phyloP scores from a whole-genome alignment of 129 eudicot genomes.

The Chrysanthemum lavandulifolium region DNA sequence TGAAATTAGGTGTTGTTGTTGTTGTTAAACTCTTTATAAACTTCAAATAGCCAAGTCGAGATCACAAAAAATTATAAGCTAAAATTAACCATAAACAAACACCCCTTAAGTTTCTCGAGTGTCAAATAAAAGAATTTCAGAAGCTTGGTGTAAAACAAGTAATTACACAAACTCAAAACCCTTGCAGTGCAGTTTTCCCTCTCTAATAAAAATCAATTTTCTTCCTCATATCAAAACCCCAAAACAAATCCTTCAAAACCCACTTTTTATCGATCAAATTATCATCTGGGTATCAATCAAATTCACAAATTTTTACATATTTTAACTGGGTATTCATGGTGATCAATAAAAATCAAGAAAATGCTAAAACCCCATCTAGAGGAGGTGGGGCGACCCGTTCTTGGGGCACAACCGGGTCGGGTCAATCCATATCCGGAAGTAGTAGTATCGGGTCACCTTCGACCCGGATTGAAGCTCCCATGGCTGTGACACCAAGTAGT shows the following conservation, averaged over 20 bases:
- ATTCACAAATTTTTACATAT: conserved; percentile 9
- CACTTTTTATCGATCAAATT: conserved; percentile 22
- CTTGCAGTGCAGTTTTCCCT: conserved; percentile 16
- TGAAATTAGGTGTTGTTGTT: too few relatives aligned
- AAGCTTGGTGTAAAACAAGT: background rate
- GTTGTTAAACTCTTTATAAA: too few relatives aligned
- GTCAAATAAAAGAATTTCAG: background rate
- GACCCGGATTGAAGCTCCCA: conserved; percentile 68
- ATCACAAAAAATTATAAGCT: too few relatives aligned
- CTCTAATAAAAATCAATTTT: conserved; percentile 4
- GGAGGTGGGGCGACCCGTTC: conserved; percentile 72
- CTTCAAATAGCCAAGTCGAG: too few relatives aligned
- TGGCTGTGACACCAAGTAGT: conserved; percentile 62
- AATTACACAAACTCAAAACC: conserved; percentile 18
- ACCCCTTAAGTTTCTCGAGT: too few relatives aligned
- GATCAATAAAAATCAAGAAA: conserved; percentile 42
- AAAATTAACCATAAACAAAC: too few relatives aligned
- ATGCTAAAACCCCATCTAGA: conserved; percentile 24
- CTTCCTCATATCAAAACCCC: conserved; percentile 17
- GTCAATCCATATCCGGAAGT: conserved; percentile 91
- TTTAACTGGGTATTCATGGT: conserved; percentile 45
- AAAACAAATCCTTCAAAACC: conserved; percentile 25
- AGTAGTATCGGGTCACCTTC: conserved; percentile 94
- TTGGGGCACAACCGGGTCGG: conserved; percentile 80
- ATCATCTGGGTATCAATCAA: conserved; percentile 31